phyloP scores from a whole-genome alignment of 2,329 filamentous ascomycete genomes.

The Hymenoscyphus fructigenus region DNA sequence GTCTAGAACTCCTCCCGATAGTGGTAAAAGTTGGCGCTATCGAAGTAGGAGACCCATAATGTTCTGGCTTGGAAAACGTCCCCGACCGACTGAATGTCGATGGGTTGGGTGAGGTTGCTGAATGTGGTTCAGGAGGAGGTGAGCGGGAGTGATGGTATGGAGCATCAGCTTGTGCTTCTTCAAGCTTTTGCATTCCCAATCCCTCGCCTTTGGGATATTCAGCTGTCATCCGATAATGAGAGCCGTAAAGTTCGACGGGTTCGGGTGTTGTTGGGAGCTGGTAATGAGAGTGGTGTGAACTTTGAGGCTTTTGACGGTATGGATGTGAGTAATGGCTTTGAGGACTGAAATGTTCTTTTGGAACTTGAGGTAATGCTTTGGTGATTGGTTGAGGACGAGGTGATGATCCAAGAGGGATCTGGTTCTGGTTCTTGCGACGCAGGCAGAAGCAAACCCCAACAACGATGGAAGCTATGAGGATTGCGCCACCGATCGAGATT shows the following conservation, averaged over 20 bases:
- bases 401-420: not conserved
- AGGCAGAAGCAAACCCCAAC: slow-evolving; percentile 37
- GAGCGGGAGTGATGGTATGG: slow-evolving; percentile 1
- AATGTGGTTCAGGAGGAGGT: not conserved
- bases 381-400: not conserved
- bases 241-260: slow-evolving; percentile 15
- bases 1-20: slow-evolving; percentile 7
- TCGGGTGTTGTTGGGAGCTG: slow-evolving; percentile 14
- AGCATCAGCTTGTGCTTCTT: not conserved
- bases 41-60: not conserved
- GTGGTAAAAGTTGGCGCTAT: not conserved
- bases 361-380: slow-evolving; percentile 1
- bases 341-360: slow-evolving; percentile 9
- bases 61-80: slow-evolving; percentile 5
- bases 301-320: not conserved
- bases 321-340: slow-evolving; percentile 10
- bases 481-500: slow-evolving; percentile 43
- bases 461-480: slow-evolving; percentile 33
- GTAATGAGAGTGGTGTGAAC: slow-evolving; percentile 1
- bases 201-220: not conserved
- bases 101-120: slow-evolving; percentile 4
- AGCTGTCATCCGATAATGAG: slow-evolving; percentile 4
- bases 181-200: slow-evolving; percentile 7
- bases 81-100: not conserved
- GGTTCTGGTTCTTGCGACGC: slow-evolving; percentile 20